A percentile compares a stretch with the other conserved stretches of the same genome.
Evolutionary conservation across 768 basidiomycete species (phyloP).

Genomic region (Favolaschia claudopus): DNA sequence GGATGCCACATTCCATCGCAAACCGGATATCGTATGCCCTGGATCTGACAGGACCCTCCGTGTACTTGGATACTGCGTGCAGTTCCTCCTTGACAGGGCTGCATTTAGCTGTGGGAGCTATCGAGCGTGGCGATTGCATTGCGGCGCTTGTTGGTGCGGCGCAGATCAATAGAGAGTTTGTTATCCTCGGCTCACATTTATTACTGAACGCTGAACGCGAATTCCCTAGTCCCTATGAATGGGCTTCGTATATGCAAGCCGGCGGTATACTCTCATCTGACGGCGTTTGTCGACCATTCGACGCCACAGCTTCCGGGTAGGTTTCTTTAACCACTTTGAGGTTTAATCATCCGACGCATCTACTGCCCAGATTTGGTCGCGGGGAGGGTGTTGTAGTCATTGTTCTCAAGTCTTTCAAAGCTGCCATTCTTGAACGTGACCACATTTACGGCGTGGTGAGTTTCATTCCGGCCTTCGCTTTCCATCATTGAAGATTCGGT

Average conservation of each 20-base stretch:
- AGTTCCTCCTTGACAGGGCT: conserved; percentile 45
- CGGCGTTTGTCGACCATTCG: neutral
- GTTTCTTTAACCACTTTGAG: neutral
- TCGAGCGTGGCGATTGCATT: conserved; percentile 43
- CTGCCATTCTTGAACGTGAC: conserved; percentile 38
- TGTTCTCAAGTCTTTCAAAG: conserved; percentile 34
- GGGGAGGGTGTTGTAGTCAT: conserved; percentile 20
- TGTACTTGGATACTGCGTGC: conserved; percentile 47
- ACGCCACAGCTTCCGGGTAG: neutral
- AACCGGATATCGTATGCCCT: conserved; percentile 39
- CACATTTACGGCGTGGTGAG: conserved; percentile 35
- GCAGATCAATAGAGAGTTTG: conserved; percentile 29
- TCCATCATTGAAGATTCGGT: neutral
- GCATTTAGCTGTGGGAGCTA: conserved; percentile 46
- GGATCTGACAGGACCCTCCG: conserved; percentile 38
- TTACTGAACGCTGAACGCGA: conserved; percentile 4
- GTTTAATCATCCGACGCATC: neutral
- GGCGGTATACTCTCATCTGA: neutral
- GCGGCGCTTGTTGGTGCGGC: conserved; percentile 44
- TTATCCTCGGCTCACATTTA: conserved; percentile 18
- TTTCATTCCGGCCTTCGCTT: neutral
- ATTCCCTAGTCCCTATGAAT: conserved; percentile 21
- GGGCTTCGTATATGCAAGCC: conserved; percentile 28
- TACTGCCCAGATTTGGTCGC: conserved; percentile 27
- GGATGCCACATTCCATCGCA: conserved; percentile 31